These are phyloP conservation scores for Torulaspora maleeae DNA, from an alignment of 805 yeast genomes.

Conservation along the genomic window DNA sequence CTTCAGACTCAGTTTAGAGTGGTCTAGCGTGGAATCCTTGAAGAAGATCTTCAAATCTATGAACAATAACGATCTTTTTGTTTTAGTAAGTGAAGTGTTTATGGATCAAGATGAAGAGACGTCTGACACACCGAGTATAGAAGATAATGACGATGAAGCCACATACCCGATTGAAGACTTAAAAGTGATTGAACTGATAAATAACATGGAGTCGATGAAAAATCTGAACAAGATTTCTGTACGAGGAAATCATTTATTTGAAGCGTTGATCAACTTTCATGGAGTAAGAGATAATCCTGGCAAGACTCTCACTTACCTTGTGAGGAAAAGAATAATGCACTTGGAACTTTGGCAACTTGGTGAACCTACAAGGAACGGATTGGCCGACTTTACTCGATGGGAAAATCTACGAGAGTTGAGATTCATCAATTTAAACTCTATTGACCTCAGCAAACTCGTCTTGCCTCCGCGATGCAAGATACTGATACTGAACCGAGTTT, in stretches of 20 bases:
- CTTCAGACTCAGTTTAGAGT: conserved; percentile 20
- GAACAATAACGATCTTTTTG: conserved; percentile 11
- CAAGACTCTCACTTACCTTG: conserved; percentile 23
- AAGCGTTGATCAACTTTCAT: conserved; percentile 27
- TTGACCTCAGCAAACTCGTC: conserved; percentile 26
- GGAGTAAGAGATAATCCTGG: conserved; percentile 33
- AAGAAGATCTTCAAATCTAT: conserved; percentile 9
- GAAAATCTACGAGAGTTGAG: conserved; percentile 23
- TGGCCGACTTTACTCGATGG: conserved; percentile 32
- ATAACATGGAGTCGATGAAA: conserved; percentile 23
- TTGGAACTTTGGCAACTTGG: conserved; percentile 18
- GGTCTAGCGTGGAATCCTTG: conserved; percentile 5
- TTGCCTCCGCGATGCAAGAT: conserved; percentile 24
- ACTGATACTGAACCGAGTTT: conserved; percentile 16
- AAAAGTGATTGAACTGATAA: conserved; percentile 12
- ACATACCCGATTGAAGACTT: conserved; percentile 10
- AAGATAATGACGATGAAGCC: conserved; percentile 4
- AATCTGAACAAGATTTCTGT: conserved; percentile 18
- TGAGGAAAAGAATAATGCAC: conserved; percentile 19
- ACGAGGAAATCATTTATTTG: conserved; percentile 22
- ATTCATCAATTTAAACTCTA: conserved; percentile 13
- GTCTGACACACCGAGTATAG: not conserved
- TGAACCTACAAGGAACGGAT: conserved; percentile 12
- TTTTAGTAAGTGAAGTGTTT: conserved; percentile 12
- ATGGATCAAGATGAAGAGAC: conserved; percentile 16